Evolutionary conservation across 305 asterid genomes (phyloP).

Genomic region (Fraxinus velutina): DNA sequence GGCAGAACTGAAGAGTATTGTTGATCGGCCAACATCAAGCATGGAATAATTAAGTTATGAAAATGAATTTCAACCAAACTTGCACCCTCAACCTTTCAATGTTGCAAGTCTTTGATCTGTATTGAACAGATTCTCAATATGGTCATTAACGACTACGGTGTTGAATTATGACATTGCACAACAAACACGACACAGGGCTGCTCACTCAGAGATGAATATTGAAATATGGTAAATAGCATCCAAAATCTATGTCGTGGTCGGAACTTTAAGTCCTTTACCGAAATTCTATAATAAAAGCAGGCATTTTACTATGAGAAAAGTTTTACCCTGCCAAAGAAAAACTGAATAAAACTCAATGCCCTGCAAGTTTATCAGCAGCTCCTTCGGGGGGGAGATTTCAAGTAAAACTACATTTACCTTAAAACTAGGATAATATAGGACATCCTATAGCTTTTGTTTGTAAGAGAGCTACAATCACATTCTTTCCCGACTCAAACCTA

Average conservation of each 20-base stretch:
- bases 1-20: background rate
- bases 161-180: background rate
- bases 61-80: background rate
- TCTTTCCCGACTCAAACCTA: slow-evolving; percentile 47
- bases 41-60: background rate
- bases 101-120: background rate
- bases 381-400: slow-evolving; percentile 39
- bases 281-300: slow-evolving; percentile 37
- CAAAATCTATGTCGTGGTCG: background rate
- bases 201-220: background rate
- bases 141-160: background rate
- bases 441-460: slow-evolving; percentile 41
- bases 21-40: background rate
- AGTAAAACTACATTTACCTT: slow-evolving; percentile 53
- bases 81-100: background rate
- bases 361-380: slow-evolving; percentile 54
- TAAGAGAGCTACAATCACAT: slow-evolving; percentile 49
- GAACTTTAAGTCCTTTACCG: background rate
- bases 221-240: background rate
- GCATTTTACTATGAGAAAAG: slow-evolving; percentile 51
- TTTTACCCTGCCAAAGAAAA: slow-evolving; percentile 23
- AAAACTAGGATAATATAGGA: slow-evolving; percentile 41
- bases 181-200: background rate
- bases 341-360: slow-evolving; percentile 38
- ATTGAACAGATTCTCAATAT: background rate